Percentiles rank a stretch among this genome's conserved stretches.
phyloP scores from a whole-genome alignment of 805 yeast species.

The fission yeast (Schizosaccharomyces pombe) region DNA sequence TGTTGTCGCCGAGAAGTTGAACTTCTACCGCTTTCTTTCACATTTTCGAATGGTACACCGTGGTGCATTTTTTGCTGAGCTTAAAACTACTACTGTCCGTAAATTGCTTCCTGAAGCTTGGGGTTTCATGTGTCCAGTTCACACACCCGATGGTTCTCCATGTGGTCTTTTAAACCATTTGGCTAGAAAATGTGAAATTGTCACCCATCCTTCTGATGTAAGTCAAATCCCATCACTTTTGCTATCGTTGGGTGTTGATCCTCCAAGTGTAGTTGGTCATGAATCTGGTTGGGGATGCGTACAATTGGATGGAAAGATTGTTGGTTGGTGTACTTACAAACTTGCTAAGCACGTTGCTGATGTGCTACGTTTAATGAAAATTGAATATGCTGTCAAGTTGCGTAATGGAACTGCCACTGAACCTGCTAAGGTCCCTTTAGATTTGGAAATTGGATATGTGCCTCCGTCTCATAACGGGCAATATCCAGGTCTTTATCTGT shows the following conservation, averaged over 20 bases:
- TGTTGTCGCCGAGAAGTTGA: constrained; percentile 94
- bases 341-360: constrained; percentile 73
- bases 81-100: constrained; percentile 92
- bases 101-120: constrained; percentile 91
- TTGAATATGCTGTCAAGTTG: constrained; percentile 30
- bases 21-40: constrained; percentile 88
- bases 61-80: constrained; percentile 95
- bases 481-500: constrained; percentile 82
- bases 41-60: constrained; percentile 99
- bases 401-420: neutral
- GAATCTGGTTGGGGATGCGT: constrained; percentile 78
- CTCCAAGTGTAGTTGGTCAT: constrained; percentile 58
- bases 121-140: constrained; percentile 98
- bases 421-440: constrained; percentile 47
- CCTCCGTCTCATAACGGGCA: constrained; percentile 94
- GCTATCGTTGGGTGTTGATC: constrained; percentile 53
- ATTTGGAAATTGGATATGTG: constrained; percentile 80
- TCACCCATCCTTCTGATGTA: constrained; percentile 56
- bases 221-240: constrained; percentile 43
- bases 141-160: constrained; percentile 98
- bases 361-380: constrained; percentile 79
- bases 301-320: constrained; percentile 73
- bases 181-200: constrained; percentile 78
- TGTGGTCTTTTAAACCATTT: constrained; percentile 94
- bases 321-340: constrained; percentile 85